Evolutionary conservation across 495 filamentous ascomycete genomes (phyloP), one percentile per base, ranked within the genome.

Genomic region (Penicillium steckii): DNA sequence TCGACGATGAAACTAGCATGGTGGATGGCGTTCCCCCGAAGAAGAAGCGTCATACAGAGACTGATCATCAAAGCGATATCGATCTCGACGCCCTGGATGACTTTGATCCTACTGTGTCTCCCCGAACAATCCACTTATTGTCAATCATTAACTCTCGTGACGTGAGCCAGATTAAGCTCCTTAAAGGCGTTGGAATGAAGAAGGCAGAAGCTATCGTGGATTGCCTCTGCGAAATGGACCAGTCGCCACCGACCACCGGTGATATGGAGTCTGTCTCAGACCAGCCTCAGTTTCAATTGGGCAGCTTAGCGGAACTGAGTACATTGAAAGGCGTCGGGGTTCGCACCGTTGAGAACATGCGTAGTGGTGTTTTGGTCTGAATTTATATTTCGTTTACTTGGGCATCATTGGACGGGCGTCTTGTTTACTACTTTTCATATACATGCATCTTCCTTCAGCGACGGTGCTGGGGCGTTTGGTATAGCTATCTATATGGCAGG

Each of bases 101-200:
- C 4, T 57, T 48, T 45, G 65, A 67, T 29, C 60, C 53, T 13
- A 43, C 62, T 1, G 74, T 79, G 9, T 87, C 88, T 0, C 89
- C 91, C 2, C 78, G 85, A 5, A 89, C 88, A 4, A 72, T 77
- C 56, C 81, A 84, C 45, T 64, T 98, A 8, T 77, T 98, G 3
- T 78, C 82, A 12, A 88, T 97, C 59, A 85, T 98, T 69, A 98
- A 98, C 68, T 89, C 86, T 2, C 79, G 88, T 12, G 88, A 97
- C 54, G 68, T 90, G 6, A 76, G 71, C 25, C 78, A 78, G 62
- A 87, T 88, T 55, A 78, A 77, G 49, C 57, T 79, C 15, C 67
- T 97, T n/a, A 90, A 88, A 63, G 85, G 80, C 18, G 77, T 83
- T 8, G 80, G 80, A 7, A 69, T 65, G 24, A 83, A 81, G 45